phyloP scores from a whole-genome alignment of 1,139 yeast genomes.

The Suhomyces bribrorum region DNA sequence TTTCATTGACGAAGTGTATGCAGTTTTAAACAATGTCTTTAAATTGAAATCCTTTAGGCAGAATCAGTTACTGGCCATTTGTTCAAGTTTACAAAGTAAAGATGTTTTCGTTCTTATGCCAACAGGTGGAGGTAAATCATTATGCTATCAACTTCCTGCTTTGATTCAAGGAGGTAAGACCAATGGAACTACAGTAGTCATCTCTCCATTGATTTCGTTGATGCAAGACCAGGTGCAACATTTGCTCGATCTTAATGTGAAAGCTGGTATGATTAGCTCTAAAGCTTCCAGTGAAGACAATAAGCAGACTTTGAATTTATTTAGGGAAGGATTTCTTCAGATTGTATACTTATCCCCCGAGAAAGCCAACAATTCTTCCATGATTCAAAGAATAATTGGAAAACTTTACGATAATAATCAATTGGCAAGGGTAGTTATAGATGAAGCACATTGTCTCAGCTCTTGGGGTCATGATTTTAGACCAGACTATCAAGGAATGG shows the following conservation, averaged over 20 bases:
- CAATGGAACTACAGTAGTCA: conserved; percentile 83
- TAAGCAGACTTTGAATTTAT: conserved; percentile 59
- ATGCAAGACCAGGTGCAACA: conserved; percentile 98
- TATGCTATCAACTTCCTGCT: conserved; percentile 96
- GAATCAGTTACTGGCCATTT: conserved; percentile 85
- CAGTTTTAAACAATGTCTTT: conserved; percentile 59
- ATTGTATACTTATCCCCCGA: conserved; percentile 92
- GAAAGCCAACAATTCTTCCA: conserved; percentile 79
- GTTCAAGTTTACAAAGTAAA: conserved; percentile 73
- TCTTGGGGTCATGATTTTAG: conserved; percentile 99
- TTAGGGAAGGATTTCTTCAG: conserved; percentile 67
- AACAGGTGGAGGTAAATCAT: conserved; percentile 97
- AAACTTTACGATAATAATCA: conserved; percentile 53
- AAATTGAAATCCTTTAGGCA: conserved; percentile 68
- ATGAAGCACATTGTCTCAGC: conserved; percentile 98
- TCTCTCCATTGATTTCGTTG: conserved; percentile 90
- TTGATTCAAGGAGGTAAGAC: conserved; percentile 73
- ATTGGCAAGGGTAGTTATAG: conserved; percentile 88
- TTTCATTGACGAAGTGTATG: conserved; percentile 58
- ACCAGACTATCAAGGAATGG: conserved; percentile 88
- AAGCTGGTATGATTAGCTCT: conserved; percentile 89
- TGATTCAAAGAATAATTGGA: conserved; percentile 65
- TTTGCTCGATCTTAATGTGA: conserved; percentile 61
- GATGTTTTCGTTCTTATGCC: conserved; percentile 98
- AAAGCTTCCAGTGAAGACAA: conserved; percentile 67